phyloP scores from a whole-genome alignment of 2,329 filamentous ascomycete species.

The Botryotinia narcissicola region DNA sequence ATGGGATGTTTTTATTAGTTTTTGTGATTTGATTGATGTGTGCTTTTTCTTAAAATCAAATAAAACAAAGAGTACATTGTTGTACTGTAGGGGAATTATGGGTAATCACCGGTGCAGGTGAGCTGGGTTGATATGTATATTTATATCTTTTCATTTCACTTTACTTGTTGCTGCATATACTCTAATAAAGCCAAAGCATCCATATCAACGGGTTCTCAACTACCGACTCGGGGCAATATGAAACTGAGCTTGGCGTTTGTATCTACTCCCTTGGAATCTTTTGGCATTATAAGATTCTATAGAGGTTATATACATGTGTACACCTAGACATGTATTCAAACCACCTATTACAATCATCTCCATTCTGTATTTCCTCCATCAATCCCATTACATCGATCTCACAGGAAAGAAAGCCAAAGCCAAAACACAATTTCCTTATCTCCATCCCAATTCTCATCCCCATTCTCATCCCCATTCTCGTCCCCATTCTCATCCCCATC shows the following conservation, averaged over 20 bases:
- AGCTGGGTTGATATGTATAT: not conserved
- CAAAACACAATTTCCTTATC: too few species aligned
- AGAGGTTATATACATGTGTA: not conserved
- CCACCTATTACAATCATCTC: not conserved
- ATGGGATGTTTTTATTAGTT: not conserved
- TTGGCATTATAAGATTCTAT: not conserved
- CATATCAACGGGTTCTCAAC: too few species aligned
- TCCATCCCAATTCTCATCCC: too few species aligned
- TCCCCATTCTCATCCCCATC: too few species aligned
- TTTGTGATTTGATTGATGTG: not conserved
- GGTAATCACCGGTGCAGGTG: not conserved
- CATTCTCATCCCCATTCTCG: too few species aligned
- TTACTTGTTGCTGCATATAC: too few species aligned
- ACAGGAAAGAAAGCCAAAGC: too few species aligned
- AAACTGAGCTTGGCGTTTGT: not conserved
- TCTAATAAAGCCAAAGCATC: too few species aligned
- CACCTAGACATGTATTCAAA: not conserved
- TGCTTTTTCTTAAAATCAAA: not conserved
- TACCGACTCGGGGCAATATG: too few species aligned
- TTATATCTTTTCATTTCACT: too few species aligned
- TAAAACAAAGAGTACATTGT: not conserved
- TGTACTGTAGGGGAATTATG: not conserved
- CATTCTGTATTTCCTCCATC: not conserved
- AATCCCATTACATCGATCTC: accelerated
- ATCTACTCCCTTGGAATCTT: not conserved